These are phyloP conservation scores for Babesia sp. DNA, from an alignment of 169 alveolate species.

Conservation along the genomic window DNA sequence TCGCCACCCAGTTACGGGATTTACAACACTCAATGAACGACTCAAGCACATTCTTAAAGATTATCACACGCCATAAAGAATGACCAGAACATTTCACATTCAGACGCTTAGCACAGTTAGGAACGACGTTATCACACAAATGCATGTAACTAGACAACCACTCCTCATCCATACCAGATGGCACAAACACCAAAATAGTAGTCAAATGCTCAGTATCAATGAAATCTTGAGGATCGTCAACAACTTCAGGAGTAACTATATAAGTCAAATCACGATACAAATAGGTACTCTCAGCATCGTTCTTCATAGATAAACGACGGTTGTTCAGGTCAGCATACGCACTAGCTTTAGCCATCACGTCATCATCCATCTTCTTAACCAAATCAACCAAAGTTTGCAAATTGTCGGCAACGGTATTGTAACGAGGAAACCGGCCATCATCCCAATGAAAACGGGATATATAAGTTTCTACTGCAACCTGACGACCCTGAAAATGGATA, in stretches of 20 bases:
- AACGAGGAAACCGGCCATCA: constrained; percentile 86
- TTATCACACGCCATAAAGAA: constrained; percentile 79
- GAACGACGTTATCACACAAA: constrained; percentile 79
- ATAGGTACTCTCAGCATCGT: constrained; percentile 59
- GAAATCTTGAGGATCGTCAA: constrained; percentile 73
- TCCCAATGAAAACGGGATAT: constrained; percentile 86
- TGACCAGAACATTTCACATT: constrained; percentile 66
- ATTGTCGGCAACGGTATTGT: constrained; percentile 78
- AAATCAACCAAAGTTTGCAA: constrained; percentile 79
- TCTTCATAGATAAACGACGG: constrained; percentile 52
- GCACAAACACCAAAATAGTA: constrained; percentile 82
- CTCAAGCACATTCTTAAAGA: constrained; percentile 76
- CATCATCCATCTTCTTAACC: constrained; percentile 78
- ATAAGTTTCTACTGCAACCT: constrained; percentile 76
- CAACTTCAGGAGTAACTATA: constrained; percentile 83
- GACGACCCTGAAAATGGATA: constrained; percentile 78
- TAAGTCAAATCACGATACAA: constrained; percentile 79
- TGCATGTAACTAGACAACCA: constrained; percentile 74
- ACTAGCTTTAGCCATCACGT: constrained; percentile 77
- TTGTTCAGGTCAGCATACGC: constrained; percentile 81
- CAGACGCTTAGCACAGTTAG: constrained; percentile 77
- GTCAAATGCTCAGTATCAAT: constrained; percentile 82
- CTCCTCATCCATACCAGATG: constrained; percentile 72
- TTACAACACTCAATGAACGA: constrained; percentile 77
- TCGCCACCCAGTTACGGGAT: constrained; percentile 70